These are phyloP conservation scores for Albatrellus ellisii DNA, from an alignment of 768 basidiomycete species.

Conservation along the genomic window DNA sequence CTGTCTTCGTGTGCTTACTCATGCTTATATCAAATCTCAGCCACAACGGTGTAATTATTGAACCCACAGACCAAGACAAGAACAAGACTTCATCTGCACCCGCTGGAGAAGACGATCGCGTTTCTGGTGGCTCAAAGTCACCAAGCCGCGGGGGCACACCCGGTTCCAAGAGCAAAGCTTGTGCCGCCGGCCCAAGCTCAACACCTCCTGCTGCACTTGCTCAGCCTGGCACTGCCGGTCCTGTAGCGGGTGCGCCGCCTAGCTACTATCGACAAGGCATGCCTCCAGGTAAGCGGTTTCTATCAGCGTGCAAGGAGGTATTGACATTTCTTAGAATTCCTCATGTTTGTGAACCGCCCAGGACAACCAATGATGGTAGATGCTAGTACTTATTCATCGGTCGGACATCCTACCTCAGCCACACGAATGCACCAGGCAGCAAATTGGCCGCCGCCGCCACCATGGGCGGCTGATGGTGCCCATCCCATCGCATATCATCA, in stretches of 20 bases:
- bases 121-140: conserved; percentile 27
- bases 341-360: conserved; percentile 14
- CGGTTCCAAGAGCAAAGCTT: conserved; percentile 23
- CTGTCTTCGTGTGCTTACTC: conserved; percentile 3
- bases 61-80: conserved; percentile 24
- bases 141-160: conserved; percentile 41
- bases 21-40: conserved; percentile 19
- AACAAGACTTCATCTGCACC: conserved; percentile 15
- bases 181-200: conserved; percentile 8
- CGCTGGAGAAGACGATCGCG: conserved; percentile 17
- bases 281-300: conserved; percentile 25
- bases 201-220: conserved; percentile 19
- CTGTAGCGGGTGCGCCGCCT: conserved; percentile 26
- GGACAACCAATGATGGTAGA: conserved; percentile 27
- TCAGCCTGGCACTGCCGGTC: conserved; percentile 22
- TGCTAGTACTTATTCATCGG: conserved; percentile 26
- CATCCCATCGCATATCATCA: conserved; percentile 10
- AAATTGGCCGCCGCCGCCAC: conserved; percentile 18
- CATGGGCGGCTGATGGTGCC: conserved; percentile 26
- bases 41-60: conserved; percentile 57
- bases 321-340: conserved; percentile 3
- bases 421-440: conserved; percentile 26
- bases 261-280: conserved; percentile 56
- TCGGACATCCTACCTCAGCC: conserved; percentile 41
- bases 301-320: neutral